A percentile compares a stretch with the other conserved stretches of the same genome.
These are phyloP conservation scores for Russula ochroleuca DNA, from an alignment of 768 basidiomycete genomes.

Conservation along the genomic window DNA sequence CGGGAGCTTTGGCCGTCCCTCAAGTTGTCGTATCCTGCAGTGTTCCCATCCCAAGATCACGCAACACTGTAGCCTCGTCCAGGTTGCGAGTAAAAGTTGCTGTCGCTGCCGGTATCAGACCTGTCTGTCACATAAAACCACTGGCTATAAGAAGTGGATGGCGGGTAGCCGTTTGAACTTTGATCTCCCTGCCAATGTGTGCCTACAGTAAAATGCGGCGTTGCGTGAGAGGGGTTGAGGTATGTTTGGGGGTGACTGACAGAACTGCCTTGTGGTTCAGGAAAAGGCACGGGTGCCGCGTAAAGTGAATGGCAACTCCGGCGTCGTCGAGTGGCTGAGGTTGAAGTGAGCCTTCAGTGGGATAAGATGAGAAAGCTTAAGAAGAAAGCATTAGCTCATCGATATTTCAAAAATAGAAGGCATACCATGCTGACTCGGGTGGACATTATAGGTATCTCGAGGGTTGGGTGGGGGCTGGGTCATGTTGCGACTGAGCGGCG, in stretches of 20 bases:
- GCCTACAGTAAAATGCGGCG: background rate
- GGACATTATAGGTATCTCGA: background rate
- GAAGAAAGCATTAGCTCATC: background rate
- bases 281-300: background rate
- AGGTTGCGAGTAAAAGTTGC: background rate
- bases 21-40: background rate
- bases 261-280: background rate
- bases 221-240: background rate
- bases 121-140: background rate
- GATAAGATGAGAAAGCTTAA: background rate
- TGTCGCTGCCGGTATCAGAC: background rate
- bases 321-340: background rate
- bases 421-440: conserved; percentile 1
- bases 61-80: background rate
- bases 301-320: background rate
- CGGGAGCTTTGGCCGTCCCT: background rate
- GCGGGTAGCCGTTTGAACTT: background rate
- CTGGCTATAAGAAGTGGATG: background rate
- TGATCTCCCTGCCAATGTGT: background rate
- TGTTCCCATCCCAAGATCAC: background rate
- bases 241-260: background rate
- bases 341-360: background rate
- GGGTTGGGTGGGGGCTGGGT: background rate
- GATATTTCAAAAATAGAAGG: too few species aligned
- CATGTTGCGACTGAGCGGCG: too few species aligned